Evolutionary conservation across 345 rosid genomes (phyloP).

Genomic region (Conringia planisiliqua): DNA sequence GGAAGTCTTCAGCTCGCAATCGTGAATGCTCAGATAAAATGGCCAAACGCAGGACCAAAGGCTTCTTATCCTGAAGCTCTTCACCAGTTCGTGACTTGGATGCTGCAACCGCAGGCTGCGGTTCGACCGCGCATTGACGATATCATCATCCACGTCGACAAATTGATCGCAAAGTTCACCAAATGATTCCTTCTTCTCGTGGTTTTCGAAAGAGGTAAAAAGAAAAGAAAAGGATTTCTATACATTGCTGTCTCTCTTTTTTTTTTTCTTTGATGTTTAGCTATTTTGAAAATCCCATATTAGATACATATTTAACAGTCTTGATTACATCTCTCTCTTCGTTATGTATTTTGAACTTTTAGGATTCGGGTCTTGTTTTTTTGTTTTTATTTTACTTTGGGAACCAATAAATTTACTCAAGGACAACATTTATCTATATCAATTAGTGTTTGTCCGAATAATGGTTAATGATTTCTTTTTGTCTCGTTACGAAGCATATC

Average conservation of each 20-base stretch:
- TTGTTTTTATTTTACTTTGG: not conserved
- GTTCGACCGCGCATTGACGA: slow-evolving; percentile 88
- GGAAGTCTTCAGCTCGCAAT: slow-evolving; percentile 95
- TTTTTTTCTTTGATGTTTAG: slow-evolving; percentile 18
- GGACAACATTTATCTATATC: not conserved
- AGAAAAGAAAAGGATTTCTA: not conserved
- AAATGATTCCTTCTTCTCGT: slow-evolving; percentile 24
- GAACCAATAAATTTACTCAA: slow-evolving; percentile 14
- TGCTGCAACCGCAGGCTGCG: slow-evolving; percentile 90
- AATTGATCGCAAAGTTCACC: slow-evolving; percentile 78
- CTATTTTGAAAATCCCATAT: not conserved
- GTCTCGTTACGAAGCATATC: not conserved
- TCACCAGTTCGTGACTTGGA: slow-evolving; percentile 92
- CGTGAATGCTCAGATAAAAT: slow-evolving; percentile 89
- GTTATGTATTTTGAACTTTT: slow-evolving; percentile 19
- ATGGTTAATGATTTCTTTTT: not conserved
- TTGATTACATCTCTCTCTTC: slow-evolving; percentile 1
- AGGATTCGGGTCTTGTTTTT: not conserved
- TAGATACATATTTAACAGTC: slow-evolving; percentile 14
- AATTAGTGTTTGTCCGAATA: not conserved
- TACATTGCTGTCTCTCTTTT: not conserved
- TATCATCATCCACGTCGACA: slow-evolving; percentile 89
- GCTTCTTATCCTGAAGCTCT: slow-evolving; percentile 78
- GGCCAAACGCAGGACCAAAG: slow-evolving; percentile 88
- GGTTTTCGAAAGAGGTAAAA: not conserved